Base-by-base conservation (phyloP, 108 stramenopile genomes). In the Cylindrotheca closterium region DNA sequence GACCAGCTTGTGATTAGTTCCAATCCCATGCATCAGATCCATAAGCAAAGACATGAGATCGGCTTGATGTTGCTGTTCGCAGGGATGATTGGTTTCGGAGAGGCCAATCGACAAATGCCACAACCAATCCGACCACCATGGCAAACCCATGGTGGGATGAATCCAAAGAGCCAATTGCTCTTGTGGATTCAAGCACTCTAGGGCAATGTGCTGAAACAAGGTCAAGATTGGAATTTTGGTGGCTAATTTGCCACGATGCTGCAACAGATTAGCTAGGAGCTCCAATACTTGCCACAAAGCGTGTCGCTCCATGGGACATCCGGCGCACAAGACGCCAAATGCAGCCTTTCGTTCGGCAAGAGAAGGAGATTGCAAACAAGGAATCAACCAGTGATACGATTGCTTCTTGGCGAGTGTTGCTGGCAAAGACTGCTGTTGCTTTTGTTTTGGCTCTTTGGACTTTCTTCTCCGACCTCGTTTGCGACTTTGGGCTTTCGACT, bases 381-480 rank as follows among this genome's bases (percentile, higher is more conserved):
- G 49, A 42, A 77, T 33, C 45, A 77, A 51, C 76, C 76, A 77
- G 54, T 77, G 76, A 10, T 51, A 33, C n/a, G n/a, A n/a, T n/a
- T n/a, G 23, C 53, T 22, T 37, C 29, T 18, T 3, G 15, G 1
- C 29, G 50, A 32, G n/a, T 59, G 7, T 2, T 69, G 32, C 51
- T 32, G 30, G n/a, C n/a, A n/a, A n/a, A n/a, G n/a, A n/a, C 18
- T 65, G 52, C 52, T 54, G 52, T 32, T 63, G 48, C 27, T 47
- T 50, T 17, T 66, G 22, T 12, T 1, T 10, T 1, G 2, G 15
- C 3, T 18, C 28, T 17, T 27, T 47, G 24, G 28, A 4, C 1
- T 7, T n/a, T 2, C 12, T 19, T 31, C 33, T 17, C n/a, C 34
- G 49, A 1, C 50, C 48, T 18, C 34, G 50, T 22, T 59, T 47